Evolutionary conservation across 108 stramenopile species (phyloP).

Genomic region (Fragilariopsis cylindrus): DNA sequence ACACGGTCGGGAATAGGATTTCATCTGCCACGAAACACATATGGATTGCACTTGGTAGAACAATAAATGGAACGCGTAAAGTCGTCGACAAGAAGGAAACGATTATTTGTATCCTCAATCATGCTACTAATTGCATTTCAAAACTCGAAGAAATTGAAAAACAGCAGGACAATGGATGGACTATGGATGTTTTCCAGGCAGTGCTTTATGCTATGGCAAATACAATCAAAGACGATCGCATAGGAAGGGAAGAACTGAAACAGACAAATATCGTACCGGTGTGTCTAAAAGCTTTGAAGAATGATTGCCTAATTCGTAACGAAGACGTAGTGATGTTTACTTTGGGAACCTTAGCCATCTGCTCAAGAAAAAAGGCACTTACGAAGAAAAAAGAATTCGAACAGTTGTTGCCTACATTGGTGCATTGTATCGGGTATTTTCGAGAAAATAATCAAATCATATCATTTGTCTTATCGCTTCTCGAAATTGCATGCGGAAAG

Average conservation of each 20-base stretch:
- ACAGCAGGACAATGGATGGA: neutral
- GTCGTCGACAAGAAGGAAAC: slow-evolving; percentile 3
- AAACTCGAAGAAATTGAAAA: neutral
- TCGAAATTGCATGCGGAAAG: neutral
- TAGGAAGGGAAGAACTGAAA: slow-evolving; percentile 7
- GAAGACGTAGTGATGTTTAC: neutral
- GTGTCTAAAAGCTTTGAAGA: neutral
- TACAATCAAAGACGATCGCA: slow-evolving; percentile 1
- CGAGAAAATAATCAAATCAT: neutral
- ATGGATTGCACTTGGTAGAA: slow-evolving; percentile 4
- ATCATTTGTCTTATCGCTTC: slow-evolving; percentile 5
- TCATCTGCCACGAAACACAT: slow-evolving; percentile 1
- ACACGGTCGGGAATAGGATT: neutral
- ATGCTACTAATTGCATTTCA: slow-evolving; percentile 4
- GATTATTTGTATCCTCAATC: neutral
- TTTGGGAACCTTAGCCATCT: neutral
- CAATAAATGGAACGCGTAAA: neutral
- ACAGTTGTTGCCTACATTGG: neutral
- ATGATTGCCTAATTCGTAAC: neutral
- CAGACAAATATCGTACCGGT: neutral
- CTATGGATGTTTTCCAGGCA: neutral
- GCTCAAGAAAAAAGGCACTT: neutral
- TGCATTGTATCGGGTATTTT: slow-evolving; percentile 1
- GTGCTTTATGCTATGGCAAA: slow-evolving; percentile 11
- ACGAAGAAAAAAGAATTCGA: slow-evolving; percentile 3